Percentiles rank a stretch among this genome's conserved stretches.
These are phyloP conservation scores for Acanthamoeba castellanii DNA, from an alignment of 208 protist genomes.

Conservation along the genomic window DNA sequence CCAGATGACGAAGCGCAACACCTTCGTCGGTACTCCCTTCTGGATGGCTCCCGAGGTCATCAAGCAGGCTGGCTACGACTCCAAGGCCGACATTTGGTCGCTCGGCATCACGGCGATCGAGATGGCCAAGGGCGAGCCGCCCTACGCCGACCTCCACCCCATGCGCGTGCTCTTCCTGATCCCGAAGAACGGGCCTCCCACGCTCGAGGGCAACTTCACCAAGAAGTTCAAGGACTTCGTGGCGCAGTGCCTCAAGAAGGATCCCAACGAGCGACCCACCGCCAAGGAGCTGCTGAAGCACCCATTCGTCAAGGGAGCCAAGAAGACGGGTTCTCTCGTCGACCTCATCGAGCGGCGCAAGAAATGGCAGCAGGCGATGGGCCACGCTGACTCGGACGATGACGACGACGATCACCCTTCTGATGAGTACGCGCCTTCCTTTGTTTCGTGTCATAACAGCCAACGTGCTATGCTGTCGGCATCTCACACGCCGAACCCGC, in stretches of 20 bases:
- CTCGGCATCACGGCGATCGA: slow-evolving; percentile 93
- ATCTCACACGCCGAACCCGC: neutral
- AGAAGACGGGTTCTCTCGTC: slow-evolving; percentile 84
- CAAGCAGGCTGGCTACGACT: slow-evolving; percentile 87
- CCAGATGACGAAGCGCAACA: slow-evolving; percentile 91
- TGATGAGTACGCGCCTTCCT: neutral
- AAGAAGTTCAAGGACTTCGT: slow-evolving; percentile 92
- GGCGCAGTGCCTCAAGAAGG: slow-evolving; percentile 89
- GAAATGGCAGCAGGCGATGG: slow-evolving; percentile 74
- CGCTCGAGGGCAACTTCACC: slow-evolving; percentile 86
- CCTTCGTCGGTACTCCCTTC: slow-evolving; percentile 90
- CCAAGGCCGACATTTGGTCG: slow-evolving; percentile 88
- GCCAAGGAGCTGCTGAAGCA: slow-evolving; percentile 92
- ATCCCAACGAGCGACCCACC: slow-evolving; percentile 88
- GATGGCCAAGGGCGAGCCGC: slow-evolving; percentile 91
- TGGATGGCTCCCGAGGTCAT: slow-evolving; percentile 92
- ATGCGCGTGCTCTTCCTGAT: slow-evolving; percentile 91
- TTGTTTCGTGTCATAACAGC: neutral
- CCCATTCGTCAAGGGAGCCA: slow-evolving; percentile 87
- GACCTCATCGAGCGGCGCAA: slow-evolving; percentile 89
- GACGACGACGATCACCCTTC: slow-evolving; percentile 62
- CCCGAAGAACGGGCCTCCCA: slow-evolving; percentile 86
- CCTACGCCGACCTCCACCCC: slow-evolving; percentile 90
- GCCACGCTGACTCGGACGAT: slow-evolving; percentile 58
- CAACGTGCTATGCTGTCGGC: neutral